Evolutionary conservation across 2,329 filamentous ascomycete genomes (phyloP), one percentile per base, ranked within the genome.

Genomic region (Fusarium heterosporum): DNA sequence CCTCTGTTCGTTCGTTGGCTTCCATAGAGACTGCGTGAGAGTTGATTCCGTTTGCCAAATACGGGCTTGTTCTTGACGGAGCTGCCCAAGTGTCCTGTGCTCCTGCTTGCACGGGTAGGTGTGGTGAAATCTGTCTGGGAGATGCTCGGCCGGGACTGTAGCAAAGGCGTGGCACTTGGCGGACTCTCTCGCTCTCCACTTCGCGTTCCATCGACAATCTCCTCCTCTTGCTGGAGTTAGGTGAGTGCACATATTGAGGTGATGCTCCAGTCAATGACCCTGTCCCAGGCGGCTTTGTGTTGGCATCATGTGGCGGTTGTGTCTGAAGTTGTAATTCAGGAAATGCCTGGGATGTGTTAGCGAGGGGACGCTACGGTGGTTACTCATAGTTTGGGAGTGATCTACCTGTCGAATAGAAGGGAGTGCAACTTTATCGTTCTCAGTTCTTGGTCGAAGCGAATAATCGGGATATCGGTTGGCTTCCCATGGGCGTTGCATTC

Each of bases 381-480:
- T 48, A 17, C 29, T 22, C 47, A 17, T 29, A 30, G 40, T 19
- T 6, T 49, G 25, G 39, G 38, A 36, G 45, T 32, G 25, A 19
- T 72, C 55, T 81, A 85, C 84, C 82, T 85, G 81, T 66, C 82
- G 79, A 48, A 87, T 85, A 2, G 85, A 83, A 19, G 85, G 85
- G 22, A 87, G 77, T 34, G 79, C 79, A 29, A 84, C 72, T 58
- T 75, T 74, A 61, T 80, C 78, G n/a, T 73, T 72, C 52, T 84
- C 80, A 17, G 71, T 70, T 54, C 76, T 77, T 45, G 77, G 75
- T 38, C 77, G 77, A 28, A 74, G 72, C 17, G 75, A 72, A 32
- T 75, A 77, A 29, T 80, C 79, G 30, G 76, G 60, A 17, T 75
- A 70, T 51, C 78, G 74, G 62, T 72, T 58, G 30, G 77, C 72